phyloP scores from a whole-genome alignment of 441 rosid species.

The Pelargonium citronellum region DNA sequence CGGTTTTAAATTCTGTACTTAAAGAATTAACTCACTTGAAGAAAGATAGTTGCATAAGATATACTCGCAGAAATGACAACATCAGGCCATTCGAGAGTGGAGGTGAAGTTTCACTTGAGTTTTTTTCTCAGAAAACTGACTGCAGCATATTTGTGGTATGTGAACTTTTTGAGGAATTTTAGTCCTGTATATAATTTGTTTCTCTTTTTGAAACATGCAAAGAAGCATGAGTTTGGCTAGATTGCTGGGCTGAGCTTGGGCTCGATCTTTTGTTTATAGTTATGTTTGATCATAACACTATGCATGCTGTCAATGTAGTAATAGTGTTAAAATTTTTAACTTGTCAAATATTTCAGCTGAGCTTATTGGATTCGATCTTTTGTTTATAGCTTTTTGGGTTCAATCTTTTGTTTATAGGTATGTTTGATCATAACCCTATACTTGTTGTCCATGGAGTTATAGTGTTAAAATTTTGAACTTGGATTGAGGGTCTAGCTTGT shows the following conservation, averaged over 20 bases:
- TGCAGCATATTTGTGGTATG: slow-evolving; percentile 88
- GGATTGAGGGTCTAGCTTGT: neutral
- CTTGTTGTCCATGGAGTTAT: neutral
- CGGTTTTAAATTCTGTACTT: slow-evolving; percentile 51
- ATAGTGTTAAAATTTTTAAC: neutral
- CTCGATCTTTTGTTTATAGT: too few species aligned
- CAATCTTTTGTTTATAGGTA: too few species aligned
- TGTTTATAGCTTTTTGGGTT: neutral
- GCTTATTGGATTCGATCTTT: neutral
- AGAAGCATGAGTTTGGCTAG: too few species aligned
- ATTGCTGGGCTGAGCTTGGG: neutral
- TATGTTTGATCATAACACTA: too few species aligned
- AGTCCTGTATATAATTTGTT: neutral
- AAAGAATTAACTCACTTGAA: slow-evolving; percentile 65
- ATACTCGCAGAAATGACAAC: slow-evolving; percentile 77
- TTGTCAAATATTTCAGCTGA: too few species aligned
- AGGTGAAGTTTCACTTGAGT: slow-evolving; percentile 86
- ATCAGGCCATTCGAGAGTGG: slow-evolving; percentile 90
- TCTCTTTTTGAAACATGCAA: neutral
- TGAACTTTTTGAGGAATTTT: neutral
- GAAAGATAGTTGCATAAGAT: slow-evolving; percentile 63
- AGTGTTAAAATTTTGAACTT: too few species aligned
- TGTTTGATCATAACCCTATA: too few species aligned
- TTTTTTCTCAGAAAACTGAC: slow-evolving; percentile 83
- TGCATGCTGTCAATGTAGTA: neutral